These are phyloP conservation scores for Sedum album DNA, from an alignment of 164 flowering plant species.

Conservation along the genomic window DNA sequence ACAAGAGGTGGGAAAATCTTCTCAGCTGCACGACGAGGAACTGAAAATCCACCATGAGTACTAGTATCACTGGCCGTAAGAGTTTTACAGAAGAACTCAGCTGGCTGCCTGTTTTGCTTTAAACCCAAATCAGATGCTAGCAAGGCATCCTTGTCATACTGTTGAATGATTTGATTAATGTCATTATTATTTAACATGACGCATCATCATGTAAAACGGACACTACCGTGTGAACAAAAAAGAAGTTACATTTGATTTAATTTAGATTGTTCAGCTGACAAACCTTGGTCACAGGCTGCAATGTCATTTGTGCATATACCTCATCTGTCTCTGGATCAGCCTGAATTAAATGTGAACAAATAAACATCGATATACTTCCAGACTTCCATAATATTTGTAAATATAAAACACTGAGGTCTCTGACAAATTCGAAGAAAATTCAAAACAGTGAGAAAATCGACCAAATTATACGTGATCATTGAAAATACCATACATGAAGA, in stretches of 20 bases:
- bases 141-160: constrained; percentile 83
- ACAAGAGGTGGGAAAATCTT: constrained; percentile 91
- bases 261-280: constrained; percentile 19
- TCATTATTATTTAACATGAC: background rate
- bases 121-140: constrained; percentile 84
- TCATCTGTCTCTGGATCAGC: constrained; percentile 96
- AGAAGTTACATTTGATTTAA: background rate
- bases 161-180: constrained; percentile 10
- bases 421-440: background rate
- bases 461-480: background rate
- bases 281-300: constrained; percentile 90
- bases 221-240: background rate
- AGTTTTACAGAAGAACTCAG: constrained; percentile 93
- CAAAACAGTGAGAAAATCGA: no score
- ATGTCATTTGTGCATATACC: constrained; percentile 96
- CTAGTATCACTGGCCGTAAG: constrained; percentile 98
- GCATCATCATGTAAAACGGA: background rate
- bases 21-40: constrained; percentile 97
- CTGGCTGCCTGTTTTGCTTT: constrained; percentile 77
- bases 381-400: background rate
- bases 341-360: constrained; percentile 28
- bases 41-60: constrained; percentile 98
- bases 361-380: background rate
- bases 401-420: background rate
- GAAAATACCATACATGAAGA: constrained; percentile 55